Conservation (phyloP, 805 yeast genomes). For the Phaffomyces opuntiae region DNA sequence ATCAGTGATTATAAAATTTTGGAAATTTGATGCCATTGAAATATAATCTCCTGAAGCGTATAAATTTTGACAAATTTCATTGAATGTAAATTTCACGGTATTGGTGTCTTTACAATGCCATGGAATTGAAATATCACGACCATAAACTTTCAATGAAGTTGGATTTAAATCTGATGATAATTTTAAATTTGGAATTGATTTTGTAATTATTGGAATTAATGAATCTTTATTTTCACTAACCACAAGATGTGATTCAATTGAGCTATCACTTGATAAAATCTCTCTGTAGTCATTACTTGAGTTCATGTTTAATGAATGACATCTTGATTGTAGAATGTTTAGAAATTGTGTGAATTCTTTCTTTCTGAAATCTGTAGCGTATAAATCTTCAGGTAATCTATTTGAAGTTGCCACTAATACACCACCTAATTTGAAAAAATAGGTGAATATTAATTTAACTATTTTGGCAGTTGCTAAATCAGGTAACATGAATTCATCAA, state of each 20-base stretch:
- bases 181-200: neutral
- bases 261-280: slow-evolving; percentile 14
- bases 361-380: slow-evolving; percentile 57
- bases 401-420: slow-evolving; percentile 70
- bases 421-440: slow-evolving; percentile 68
- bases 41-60: slow-evolving; percentile 66
- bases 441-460: slow-evolving; percentile 55
- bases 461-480: slow-evolving; percentile 71
- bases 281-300: slow-evolving; percentile 50
- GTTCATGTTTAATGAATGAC: slow-evolving; percentile 57
- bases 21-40: slow-evolving; percentile 53
- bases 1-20: slow-evolving; percentile 49
- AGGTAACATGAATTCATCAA: slow-evolving; percentile 74
- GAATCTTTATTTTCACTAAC: slow-evolving; percentile 26
- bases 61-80: slow-evolving; percentile 46
- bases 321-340: slow-evolving; percentile 48
- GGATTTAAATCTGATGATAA: slow-evolving; percentile 4
- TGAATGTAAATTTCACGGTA: slow-evolving; percentile 43
- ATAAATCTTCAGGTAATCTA: slow-evolving; percentile 64
- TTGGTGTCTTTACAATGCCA: slow-evolving; percentile 24
- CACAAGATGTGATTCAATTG: slow-evolving; percentile 26
- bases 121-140: slow-evolving; percentile 44
- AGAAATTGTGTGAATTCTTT: slow-evolving; percentile 51
- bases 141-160: slow-evolving; percentile 43
- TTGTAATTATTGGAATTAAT: neutral